phyloP scores from a whole-genome alignment of 169 alveolate genomes.

The Cryptosporidium xiaoi region DNA sequence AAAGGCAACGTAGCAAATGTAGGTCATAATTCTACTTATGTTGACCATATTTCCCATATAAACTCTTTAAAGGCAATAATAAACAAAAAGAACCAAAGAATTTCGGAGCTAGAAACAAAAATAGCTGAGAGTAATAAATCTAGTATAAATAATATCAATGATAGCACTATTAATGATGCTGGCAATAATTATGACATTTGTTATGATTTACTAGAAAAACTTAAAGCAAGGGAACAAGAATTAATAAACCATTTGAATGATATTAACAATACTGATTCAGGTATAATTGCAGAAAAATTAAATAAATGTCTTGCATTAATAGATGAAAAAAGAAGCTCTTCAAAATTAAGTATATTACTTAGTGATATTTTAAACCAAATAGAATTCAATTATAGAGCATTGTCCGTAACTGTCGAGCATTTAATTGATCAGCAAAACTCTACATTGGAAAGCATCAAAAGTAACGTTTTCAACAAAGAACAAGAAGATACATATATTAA shows the following conservation, averaged over 20 bases:
- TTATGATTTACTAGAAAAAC: conserved; percentile 10
- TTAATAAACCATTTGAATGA: conserved; percentile 8
- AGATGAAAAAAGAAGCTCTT: background rate
- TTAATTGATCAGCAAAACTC: conserved; percentile 39
- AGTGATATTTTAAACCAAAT: conserved; percentile 54
- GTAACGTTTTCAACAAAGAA: background rate
- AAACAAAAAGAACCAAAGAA: conserved; percentile 51
- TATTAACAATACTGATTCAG: background rate
- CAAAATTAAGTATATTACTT: conserved; percentile 20
- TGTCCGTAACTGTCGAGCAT: conserved; percentile 53
- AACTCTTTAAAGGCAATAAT: conserved; percentile 40
- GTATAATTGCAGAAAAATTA: background rate
- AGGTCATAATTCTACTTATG: background rate
- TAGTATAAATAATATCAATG: no score
- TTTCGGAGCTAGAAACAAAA: conserved; percentile 30
- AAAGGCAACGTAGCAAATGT: background rate
- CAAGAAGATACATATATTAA: background rate
- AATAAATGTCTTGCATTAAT: conserved; percentile 5
- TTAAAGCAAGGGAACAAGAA: conserved; percentile 29
- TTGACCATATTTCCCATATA: conserved; percentile 1
- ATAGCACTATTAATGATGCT: background rate
- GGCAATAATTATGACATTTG: background rate
- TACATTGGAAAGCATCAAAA: conserved; percentile 26
- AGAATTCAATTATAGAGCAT: conserved; percentile 69
- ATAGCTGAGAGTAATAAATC: background rate